Evolutionary conservation across 2,329 filamentous ascomycete genomes (phyloP), one percentile per base, ranked within the genome.

Genomic region (Arthroderma sp.): DNA sequence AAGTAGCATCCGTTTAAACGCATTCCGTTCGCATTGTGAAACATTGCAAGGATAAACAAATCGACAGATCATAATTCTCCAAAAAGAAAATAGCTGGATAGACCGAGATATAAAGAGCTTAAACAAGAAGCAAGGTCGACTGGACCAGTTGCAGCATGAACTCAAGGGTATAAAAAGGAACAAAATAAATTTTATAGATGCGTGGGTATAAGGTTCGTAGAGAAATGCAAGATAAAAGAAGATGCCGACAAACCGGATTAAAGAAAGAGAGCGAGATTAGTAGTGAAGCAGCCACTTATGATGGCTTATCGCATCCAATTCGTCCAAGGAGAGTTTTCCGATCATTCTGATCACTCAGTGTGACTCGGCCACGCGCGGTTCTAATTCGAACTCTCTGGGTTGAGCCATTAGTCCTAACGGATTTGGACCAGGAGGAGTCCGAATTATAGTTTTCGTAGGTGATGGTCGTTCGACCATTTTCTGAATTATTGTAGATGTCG

Each of bases 331-430:
- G 51, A 38, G 58, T 55, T 48, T 60, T 61, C 31, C 62, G 59
- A 40, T 67, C 64, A 50, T 60, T 63, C 45, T 63, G 63, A 38
- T 66, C 63, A 32, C 56, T 56, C 43, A 66, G 58, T 30, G 57
- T 62, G 39, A 65, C 59, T 31, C 61, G 58, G 32, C 63, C 62
- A 33, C 62, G 60, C n/a, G 58, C 56, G 31, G 60, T 58, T 36
- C 62, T 60, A 37, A 60, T 51, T 11, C 50, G 46, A 8, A 53
- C 46, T 11, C 43, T 54, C 8, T 57, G 53, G 3, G 53, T 51
- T n/a, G 63, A 51, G 10, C 58, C 57, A 43, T 62, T 64, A 15
- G 59, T 39, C 15, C 41, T 43, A 29, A 52, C 47, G 4, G 47
- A 55, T 46, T 58, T 55, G 36, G 58, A 59, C 57, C 60, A 63